These are phyloP conservation scores for Sclerotinia spermophila DNA, from an alignment of 2,329 filamentous ascomycete genomes.

Conservation along the genomic window DNA sequence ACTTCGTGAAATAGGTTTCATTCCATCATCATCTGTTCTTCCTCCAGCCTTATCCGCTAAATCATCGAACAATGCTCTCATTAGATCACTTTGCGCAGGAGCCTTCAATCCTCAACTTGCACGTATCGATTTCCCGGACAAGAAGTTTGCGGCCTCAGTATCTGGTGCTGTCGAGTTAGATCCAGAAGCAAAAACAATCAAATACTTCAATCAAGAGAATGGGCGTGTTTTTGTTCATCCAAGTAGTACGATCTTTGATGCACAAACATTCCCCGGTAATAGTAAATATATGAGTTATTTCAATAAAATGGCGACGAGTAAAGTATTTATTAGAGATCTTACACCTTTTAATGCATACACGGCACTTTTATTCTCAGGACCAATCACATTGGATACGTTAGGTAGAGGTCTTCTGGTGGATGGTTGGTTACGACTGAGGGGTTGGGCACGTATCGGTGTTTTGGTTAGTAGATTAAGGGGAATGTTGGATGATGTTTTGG, in stretches of 20 bases:
- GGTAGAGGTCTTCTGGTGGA: conserved; percentile 86
- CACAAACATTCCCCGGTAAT: conserved; percentile 70
- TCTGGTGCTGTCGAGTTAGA: conserved; percentile 90
- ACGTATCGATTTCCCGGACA: conserved; percentile 88
- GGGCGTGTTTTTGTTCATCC: conserved; percentile 92
- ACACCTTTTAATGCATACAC: conserved; percentile 92
- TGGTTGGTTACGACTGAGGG: conserved; percentile 80
- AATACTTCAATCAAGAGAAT: conserved; percentile 84
- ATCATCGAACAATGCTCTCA: conserved; percentile 41
- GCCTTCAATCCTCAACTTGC: conserved; percentile 74
- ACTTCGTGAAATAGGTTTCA: conserved; percentile 80
- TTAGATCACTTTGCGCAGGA: conserved; percentile 43
- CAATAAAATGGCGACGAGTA: conserved; percentile 84
- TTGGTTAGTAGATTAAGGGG: conserved; percentile 76
- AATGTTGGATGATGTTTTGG: conserved; percentile 83
- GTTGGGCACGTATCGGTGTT: conserved; percentile 94
- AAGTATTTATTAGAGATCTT: conserved; percentile 86
- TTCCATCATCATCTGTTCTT: conserved; percentile 42
- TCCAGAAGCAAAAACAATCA: conserved; percentile 86
- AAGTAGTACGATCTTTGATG: conserved; percentile 78
- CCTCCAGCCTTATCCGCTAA: conserved; percentile 45
- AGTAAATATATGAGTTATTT: conserved; percentile 86
- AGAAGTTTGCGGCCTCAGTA: conserved; percentile 85
- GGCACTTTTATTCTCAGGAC: conserved; percentile 81
- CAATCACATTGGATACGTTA: conserved; percentile 79